Evolutionary conservation across 306 rosid species (phyloP), one percentile per base, ranked within the genome.

Genomic region (Castanea crenata): DNA sequence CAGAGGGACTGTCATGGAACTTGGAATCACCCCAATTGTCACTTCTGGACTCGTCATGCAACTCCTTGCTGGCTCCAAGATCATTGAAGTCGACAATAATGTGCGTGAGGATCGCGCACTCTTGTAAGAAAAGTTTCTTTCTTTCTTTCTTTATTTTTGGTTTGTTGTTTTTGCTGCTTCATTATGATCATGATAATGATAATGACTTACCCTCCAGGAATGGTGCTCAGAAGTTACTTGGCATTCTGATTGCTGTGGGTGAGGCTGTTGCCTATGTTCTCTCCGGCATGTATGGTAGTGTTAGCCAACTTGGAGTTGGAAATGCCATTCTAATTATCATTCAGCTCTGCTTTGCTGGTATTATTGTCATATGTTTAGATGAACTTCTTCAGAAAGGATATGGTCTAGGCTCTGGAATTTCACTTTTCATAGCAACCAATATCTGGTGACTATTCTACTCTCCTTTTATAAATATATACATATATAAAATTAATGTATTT

Each of bases 341-440:
- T 70, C 99, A 92, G 88, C 97, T 95, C 61, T 95, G 93, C 86
- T 95, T 95, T 84, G 94, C 95, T 1, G 99, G 99, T 63, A 91
- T 95, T 67, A 93, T 95, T 82, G 99, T 95, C 73, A 95, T 95
- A 67, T 95, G 98, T 75, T 90, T 95, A 71, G 99, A 95, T 74
- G 97, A 95, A 76, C 99, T 95, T 76, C 98, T 95, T 79, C 98
- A 95, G 87, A 95, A 95, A 80, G 99, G 99, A 90, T 95, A 95
- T 85, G 99, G 98, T 84, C 89, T 95, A 41, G 99, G 99, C 74
- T 95, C 97, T 75, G 97, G 98, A 85, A 95, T 95, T 89, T 95
- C 99, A 73, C 96, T 95, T 14, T 95, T 95, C 86, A 95, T 92
- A 71, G 98, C 99, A 0, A 95, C 98, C 81, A 95, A 95, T 76